phyloP scores from a whole-genome alignment of 352 stramenopile genomes.

The Pythium brachiatum region DNA sequence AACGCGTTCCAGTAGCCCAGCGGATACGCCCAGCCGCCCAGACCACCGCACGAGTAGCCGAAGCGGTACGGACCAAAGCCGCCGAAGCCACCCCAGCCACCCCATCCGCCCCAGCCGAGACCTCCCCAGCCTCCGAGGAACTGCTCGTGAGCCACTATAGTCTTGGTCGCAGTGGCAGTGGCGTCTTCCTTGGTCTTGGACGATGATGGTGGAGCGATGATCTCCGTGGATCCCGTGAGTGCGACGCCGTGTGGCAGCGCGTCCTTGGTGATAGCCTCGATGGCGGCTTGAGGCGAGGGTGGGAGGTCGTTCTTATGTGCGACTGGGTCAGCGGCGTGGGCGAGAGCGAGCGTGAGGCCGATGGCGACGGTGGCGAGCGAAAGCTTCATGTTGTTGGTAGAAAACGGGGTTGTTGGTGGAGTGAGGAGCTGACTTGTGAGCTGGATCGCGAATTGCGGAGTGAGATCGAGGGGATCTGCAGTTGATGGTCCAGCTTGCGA shows the following conservation, averaged over 20 bases:
- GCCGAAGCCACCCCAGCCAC: background rate
- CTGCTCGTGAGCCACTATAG: background rate
- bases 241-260: background rate
- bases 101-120: background rate
- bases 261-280: background rate
- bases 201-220: background rate
- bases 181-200: background rate
- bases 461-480: background rate
- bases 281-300: background rate
- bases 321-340: background rate
- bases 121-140: background rate
- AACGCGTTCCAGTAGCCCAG: constrained; percentile 39
- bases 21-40: constrained; percentile 35
- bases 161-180: background rate
- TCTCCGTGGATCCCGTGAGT: background rate
- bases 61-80: constrained; percentile 10
- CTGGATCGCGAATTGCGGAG: background rate
- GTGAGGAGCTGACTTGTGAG: background rate
- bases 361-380: background rate
- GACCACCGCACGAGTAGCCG: constrained; percentile 28
- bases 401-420: background rate
- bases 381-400: background rate
- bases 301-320: background rate
- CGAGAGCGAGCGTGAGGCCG: background rate
- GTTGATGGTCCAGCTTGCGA: no score